Conservation (phyloP, 2,329 filamentous ascomycete genomes). For the Leptographium procerum region DNA sequence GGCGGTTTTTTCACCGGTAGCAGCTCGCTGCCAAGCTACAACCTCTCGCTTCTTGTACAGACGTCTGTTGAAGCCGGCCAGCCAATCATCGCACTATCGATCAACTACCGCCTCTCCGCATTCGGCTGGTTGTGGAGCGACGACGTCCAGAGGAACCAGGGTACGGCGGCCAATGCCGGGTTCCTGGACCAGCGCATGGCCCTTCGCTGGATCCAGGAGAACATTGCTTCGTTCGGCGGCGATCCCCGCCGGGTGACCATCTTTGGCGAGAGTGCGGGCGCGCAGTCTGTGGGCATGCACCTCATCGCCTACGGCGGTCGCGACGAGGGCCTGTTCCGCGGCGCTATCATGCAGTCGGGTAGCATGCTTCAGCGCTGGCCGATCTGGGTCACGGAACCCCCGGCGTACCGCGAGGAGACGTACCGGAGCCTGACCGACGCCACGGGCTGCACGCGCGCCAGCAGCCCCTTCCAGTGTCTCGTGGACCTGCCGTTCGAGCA, state of each 20-base stretch:
- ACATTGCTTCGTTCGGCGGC: constrained; percentile 38
- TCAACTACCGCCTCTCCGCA: constrained; percentile 32
- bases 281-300: constrained; percentile 35
- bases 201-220: constrained; percentile 38
- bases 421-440: constrained; percentile 21
- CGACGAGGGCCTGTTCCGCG: constrained; percentile 42
- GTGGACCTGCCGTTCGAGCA: no score
- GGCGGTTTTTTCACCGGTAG: constrained; percentile 22
- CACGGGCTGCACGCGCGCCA: no score
- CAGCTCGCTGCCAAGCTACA: constrained; percentile 39
- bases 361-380: no score
- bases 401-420: no score
- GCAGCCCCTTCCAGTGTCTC: no score
- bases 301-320: constrained; percentile 38
- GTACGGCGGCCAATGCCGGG: constrained; percentile 39
- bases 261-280: constrained; percentile 44
- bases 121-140: no score
- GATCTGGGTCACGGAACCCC: no score
- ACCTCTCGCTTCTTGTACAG: constrained; percentile 45
- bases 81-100: constrained; percentile 31
- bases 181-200: constrained; percentile 38
- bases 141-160: no score
- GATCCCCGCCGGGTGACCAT: constrained; percentile 34
- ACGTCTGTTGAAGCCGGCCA: constrained; percentile 29
- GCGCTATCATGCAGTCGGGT: constrained; percentile 28